Conservation (phyloP, 148 eudicot genomes). For the Vaccinium darrowii region DNA sequence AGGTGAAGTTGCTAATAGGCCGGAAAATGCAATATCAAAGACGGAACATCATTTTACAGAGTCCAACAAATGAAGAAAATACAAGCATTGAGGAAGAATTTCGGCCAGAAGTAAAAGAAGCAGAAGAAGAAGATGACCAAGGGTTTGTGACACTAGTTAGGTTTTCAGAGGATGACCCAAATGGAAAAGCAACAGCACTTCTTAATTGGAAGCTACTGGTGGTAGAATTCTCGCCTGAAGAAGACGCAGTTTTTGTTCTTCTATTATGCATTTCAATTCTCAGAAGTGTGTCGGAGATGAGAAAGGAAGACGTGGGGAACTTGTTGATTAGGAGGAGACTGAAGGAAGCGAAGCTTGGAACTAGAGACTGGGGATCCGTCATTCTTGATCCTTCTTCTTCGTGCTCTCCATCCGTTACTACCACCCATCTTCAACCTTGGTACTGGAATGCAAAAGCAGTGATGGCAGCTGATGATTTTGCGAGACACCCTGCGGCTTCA, state of each 20-base stretch:
- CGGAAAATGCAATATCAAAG: conserved; percentile 66
- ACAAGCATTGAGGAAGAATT: conserved; percentile 12
- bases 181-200: conserved; percentile 87
- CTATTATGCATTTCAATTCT: conserved; percentile 63
- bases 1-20: conserved; percentile 71
- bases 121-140: conserved; percentile 44
- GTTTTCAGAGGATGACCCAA: conserved; percentile 70
- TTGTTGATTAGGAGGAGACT: conserved; percentile 67
- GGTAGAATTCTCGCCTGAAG: conserved; percentile 76
- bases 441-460: conserved; percentile 63
- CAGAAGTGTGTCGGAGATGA: conserved; percentile 67
- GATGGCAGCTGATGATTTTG: conserved; percentile 41
- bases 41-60: conserved; percentile 18
- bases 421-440: conserved; percentile 76
- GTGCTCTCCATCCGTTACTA: conserved; percentile 24
- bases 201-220: conserved; percentile 80
- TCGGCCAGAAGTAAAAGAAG: not conserved
- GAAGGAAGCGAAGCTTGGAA: conserved; percentile 59
- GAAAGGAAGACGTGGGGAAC: conserved; percentile 66
- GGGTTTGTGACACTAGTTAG: conserved; percentile 73
- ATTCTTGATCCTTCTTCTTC: conserved; percentile 50
- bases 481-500: conserved; percentile 29
- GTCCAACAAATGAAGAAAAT: conserved; percentile 14
- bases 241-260: conserved; percentile 73
- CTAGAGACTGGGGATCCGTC: conserved; percentile 88